These are phyloP conservation scores for Hyaloperonospora brassicae DNA, from an alignment of 352 stramenopile species.

Conservation along the genomic window DNA sequence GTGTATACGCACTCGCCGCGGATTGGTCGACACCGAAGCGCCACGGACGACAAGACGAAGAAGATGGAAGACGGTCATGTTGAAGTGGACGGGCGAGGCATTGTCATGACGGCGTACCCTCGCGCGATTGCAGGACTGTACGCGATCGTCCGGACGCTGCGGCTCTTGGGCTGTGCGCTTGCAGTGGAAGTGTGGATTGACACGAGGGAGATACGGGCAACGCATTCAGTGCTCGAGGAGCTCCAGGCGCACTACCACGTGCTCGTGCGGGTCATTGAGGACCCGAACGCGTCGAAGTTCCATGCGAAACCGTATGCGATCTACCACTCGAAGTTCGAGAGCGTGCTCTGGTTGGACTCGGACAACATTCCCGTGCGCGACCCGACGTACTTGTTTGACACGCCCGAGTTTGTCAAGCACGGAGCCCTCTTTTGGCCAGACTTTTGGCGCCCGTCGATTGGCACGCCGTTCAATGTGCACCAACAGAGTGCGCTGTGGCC, in stretches of 20 bases:
- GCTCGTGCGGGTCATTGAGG: conserved; percentile 44
- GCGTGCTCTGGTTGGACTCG: conserved; percentile 72
- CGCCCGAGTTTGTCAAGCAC: conserved; percentile 44
- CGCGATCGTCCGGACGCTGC: conserved; percentile 54
- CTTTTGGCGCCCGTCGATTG: conserved; percentile 59
- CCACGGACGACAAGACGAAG: too few species aligned
- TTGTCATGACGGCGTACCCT: conserved; percentile 66
- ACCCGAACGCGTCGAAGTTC: conserved; percentile 61
- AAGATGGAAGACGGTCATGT: too few species aligned
- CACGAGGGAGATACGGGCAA: conserved; percentile 39
- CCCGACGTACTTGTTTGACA: conserved; percentile 75
- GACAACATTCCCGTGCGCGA: conserved; percentile 74
- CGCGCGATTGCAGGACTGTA: conserved; percentile 64
- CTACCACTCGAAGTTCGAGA: conserved; percentile 68
- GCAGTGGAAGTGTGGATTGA: conserved; percentile 64
- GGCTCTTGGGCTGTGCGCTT: conserved; percentile 33
- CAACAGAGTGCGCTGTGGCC: conserved; percentile 61
- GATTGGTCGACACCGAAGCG: conserved; percentile 6
- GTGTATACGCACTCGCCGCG: conserved; percentile 31
- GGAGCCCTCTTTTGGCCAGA: conserved; percentile 83
- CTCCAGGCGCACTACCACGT: conserved; percentile 49
- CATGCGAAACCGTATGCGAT: conserved; percentile 73
- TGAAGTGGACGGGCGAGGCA: conserved; percentile 26
- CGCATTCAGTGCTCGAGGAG: conserved; percentile 51
- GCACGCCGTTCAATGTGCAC: conserved; percentile 70